phyloP scores from a whole-genome alignment of 2,329 filamentous ascomycete species.

The Fusarium beomiforme region DNA sequence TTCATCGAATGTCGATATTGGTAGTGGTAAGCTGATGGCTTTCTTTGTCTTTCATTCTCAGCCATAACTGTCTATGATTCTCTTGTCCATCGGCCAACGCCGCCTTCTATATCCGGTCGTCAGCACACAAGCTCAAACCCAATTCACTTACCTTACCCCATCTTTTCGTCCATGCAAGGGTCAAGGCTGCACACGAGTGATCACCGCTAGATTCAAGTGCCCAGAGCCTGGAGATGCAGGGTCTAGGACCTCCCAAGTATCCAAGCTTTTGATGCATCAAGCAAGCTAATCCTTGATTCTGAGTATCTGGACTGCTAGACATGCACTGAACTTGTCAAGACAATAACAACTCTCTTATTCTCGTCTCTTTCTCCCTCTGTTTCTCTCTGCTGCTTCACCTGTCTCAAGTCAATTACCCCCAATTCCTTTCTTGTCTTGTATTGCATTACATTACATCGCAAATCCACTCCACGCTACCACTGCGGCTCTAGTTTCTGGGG shows the following conservation, averaged over 20 bases:
- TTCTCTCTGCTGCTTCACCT: background rate
- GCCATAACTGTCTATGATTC: background rate
- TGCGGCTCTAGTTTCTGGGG: slow-evolving; percentile 30
- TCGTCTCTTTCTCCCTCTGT: background rate
- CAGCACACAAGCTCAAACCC: slow-evolving; percentile 4
- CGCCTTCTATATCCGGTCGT: background rate
- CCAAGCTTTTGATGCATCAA: slow-evolving; percentile 32
- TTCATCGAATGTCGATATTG: background rate
- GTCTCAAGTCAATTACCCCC: slow-evolving; percentile 8
- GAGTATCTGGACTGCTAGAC: slow-evolving; percentile 5
- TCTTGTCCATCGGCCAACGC: background rate
- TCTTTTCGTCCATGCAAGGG: slow-evolving; percentile 26
- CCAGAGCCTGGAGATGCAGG: slow-evolving; percentile 31
- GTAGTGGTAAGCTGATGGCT: slow-evolving; percentile 4
- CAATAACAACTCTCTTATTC: background rate
- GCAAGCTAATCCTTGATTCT: slow-evolving; percentile 8
- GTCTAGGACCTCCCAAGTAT: slow-evolving; percentile 25
- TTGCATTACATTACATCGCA: slow-evolving; percentile 3
- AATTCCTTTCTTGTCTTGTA: slow-evolving; percentile 12
- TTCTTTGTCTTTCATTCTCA: background rate
- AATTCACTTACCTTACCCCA: background rate
- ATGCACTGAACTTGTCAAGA: background rate
- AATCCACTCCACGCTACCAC: slow-evolving; percentile 12
- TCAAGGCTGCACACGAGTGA: slow-evolving; percentile 31
- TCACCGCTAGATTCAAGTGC: slow-evolving; percentile 34